Base-by-base conservation (phyloP, 805 yeast species). In the Saturnispora gosingensis region DNA sequence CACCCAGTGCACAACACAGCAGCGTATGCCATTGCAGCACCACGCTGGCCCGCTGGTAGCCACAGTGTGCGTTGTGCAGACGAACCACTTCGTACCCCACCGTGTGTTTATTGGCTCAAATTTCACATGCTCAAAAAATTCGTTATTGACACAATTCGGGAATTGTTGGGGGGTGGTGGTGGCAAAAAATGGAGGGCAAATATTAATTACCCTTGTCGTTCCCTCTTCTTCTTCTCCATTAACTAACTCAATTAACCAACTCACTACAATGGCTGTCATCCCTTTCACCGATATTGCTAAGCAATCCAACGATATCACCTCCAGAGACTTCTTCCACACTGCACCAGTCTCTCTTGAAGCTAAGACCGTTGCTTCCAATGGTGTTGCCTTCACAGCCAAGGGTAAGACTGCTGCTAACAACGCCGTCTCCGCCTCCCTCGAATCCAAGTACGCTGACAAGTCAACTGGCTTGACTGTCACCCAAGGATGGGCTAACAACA, bases 401-500 rank as follows among this genome's bases (percentile, higher is more conserved):
- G 97, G 96, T 70, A 89, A 88, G 76, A 53, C 56, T 30, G 16
- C 32, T 15, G 77, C 83, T 58, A 78, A 83, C 64, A 87, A 82
- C 67, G 75, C 95, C 62, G 81, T 93, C 61, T 82, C 90, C 57
- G 95, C 96, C 61, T 81, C 85, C 66, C 74, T 93, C 54, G 98
- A 93, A 74, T 86, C 95, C 64, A 88, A 87, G 77, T 87, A 84
- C 78, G 73, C 86, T 56, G 99, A 93, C 81, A 88, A 88, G 78
- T 78, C 89, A 57, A 76, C 93, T 56, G 97, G 97, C 58, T 77
- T 93, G 66, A 82, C 97, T 59, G 75, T 93, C 67, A 89, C 97
- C 61, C 98, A 93, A 78, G 96, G 97, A 68, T 90, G 98, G 97
- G 84, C 90, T 76, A 88, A 95, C 63, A 84, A 95, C 71, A 91